Base-by-base conservation (phyloP, 371 early-diverging fungal species). In the Lichtheimia ramosa region DNA sequence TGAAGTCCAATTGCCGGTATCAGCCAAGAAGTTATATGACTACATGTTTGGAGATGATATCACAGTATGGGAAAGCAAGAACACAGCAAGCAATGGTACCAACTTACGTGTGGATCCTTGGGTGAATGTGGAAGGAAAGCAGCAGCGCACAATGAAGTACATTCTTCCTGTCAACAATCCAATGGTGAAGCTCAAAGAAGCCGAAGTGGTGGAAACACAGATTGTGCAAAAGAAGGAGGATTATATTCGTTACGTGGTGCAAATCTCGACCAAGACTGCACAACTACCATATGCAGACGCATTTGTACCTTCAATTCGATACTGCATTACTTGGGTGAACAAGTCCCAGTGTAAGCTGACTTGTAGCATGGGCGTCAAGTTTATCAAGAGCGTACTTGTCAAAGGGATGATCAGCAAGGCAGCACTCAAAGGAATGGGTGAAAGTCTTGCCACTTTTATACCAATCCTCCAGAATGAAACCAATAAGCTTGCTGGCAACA, bases 1-100 rank as follows among this genome's bases (percentile, higher is more conserved):
- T 14, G 85, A 89, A 25, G 68, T 81, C 13, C 76, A 79, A 20
- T 65, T 88, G 4, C 69, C 72, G 1, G 62, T 87, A 10, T 77
- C 89, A 5, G 89, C 90, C 20, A 89, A 87, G 62, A 69, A 70
- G 18, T 43, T 88, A 20, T 88, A 74, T 53, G 84, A 86, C 0
- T 43, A 85, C 20, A 54, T 91, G 21, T 91, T 88, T 68, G 51
- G 13, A 10, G 64, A 73, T 23, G 67, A 77, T 15, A 64, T 67
- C 20, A 56, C 62, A 3, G 53, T 79, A 16, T 83, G 83, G 83
- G 75, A 81, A 49, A 65, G 70, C 23, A 80, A 82, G 52, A 79
- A 81, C 6, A 62, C 62, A 6, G 72, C 73, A 7, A 70, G 79
- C 13, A 73, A 74, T 18, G 77, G 83, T 24, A 73, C 51, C 25